Conservation (phyloP, 2,329 filamentous ascomycete genomes). For the Orbilia ellipsospora region DNA sequence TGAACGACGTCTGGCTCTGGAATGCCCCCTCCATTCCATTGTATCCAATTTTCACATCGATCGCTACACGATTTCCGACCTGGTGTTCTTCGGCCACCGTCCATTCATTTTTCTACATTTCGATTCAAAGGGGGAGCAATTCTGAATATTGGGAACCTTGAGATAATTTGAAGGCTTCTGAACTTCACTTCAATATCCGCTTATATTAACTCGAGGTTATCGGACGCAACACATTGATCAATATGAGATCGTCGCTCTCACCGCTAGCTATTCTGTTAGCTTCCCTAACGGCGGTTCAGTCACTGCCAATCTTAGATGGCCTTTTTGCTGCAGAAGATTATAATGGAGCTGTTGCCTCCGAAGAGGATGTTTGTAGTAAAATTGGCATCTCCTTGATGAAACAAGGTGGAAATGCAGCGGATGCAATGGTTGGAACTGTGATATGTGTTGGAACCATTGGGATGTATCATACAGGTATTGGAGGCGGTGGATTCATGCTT, state of each 20-base stretch:
- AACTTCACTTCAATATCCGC: neutral
- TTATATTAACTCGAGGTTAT: constrained; percentile 5
- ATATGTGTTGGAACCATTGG: constrained; percentile 80
- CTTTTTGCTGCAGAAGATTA: constrained; percentile 17
- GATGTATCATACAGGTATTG: constrained; percentile 71
- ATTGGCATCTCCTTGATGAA: constrained; percentile 75
- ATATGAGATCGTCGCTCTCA: constrained; percentile 46
- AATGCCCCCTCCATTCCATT: neutral
- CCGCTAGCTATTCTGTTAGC: constrained; percentile 23
- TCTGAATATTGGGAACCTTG: neutral
- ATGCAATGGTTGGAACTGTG: constrained; percentile 78
- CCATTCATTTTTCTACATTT: constrained; percentile 11
- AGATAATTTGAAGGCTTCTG: neutral
- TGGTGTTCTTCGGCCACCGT: constrained; percentile 32
- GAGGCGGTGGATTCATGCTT: constrained; percentile 90
- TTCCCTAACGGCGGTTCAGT: constrained; percentile 20
- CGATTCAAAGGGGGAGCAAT: neutral
- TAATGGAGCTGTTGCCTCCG: constrained; percentile 75
- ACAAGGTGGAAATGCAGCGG: constrained; percentile 76
- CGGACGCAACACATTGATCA: constrained; percentile 22
- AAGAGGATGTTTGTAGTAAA: constrained; percentile 74
- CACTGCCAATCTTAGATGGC: constrained; percentile 15
- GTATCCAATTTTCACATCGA: neutral
- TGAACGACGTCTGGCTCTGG: neutral
- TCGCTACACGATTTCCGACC: neutral